Evolutionary conservation across 768 basidiomycete genomes (phyloP), one percentile per base, ranked within the genome.

Genomic region (Trametes maxima): DNA sequence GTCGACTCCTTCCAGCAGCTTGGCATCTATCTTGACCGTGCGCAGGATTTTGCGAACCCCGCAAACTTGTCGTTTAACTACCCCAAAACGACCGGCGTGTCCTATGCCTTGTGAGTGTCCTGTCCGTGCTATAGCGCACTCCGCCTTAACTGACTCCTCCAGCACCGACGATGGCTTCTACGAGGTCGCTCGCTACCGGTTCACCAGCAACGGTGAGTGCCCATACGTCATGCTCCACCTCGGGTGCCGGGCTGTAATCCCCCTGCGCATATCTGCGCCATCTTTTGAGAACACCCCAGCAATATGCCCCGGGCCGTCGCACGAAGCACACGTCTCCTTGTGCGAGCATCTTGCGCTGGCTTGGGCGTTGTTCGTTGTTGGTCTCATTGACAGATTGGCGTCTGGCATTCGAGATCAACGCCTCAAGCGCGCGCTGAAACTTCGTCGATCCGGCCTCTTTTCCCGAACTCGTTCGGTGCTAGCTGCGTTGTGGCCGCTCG

Each of bases 101-200:
- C 90, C 5, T 93, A 84, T 72, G 90, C 94, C 33, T 96, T 98
- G 94, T 96, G 69, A 73, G 94, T 81, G 11, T 40, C 17, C 5
- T 13, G 10, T n/a, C 22, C 25, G 11, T 25, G 14, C 36, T 28
- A n/a, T 42, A n/a, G 16, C 10, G n/a, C 12, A 8, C 17, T 16
- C 37, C 17, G 4, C 37, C n/a, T 5, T 59, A 19, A 39, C 42
- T 39, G 42, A 45, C n/a, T 17, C 2, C 1, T 14, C 36, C 37
- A 94, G 92, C 77, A 82, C 90, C 54, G 72, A 76, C 39, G 85
- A 89, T 60, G 87, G 88, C 12, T 91, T 77, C 78, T 99, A 90
- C 65, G 97, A 99, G 74, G 82, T 93, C 72, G 85, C 94, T 21
- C 88, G 93, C 67, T 99, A 97, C 75, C 86, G 95, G 54, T 95